Conservation (phyloP, 169 alveolate genomes). For the Miamiensis avidus region DNA sequence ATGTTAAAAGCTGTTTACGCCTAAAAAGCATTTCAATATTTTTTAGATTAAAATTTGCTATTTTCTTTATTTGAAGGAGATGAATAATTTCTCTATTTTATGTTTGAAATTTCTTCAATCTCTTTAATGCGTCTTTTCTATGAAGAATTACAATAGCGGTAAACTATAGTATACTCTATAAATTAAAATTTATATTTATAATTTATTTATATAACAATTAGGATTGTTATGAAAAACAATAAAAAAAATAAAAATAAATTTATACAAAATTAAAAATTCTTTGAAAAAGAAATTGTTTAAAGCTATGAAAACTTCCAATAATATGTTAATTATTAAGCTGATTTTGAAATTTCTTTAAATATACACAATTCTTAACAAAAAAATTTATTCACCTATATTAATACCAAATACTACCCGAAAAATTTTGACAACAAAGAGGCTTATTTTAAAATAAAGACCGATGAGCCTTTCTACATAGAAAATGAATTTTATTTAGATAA, state of each 20-base stretch:
- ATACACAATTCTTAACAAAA: neutral
- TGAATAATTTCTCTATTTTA: neutral
- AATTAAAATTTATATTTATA: no score
- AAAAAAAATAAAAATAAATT: neutral
- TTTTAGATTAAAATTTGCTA: conserved; percentile 1
- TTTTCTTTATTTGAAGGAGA: conserved; percentile 15
- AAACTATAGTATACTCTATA: no score
- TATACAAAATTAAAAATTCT: neutral
- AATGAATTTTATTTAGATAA: conserved; percentile 17
- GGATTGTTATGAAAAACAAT: conserved; percentile 6
- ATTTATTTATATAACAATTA: no score
- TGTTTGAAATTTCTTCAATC: conserved; percentile 16
- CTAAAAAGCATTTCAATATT: conserved; percentile 11
- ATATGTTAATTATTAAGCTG: conserved; percentile 7
- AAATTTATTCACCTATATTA: conserved; percentile 7
- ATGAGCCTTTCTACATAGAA: neutral
- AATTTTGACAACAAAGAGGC: neutral
- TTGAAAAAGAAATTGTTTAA: conserved; percentile 6
- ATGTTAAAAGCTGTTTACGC: neutral
- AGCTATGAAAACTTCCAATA: conserved; percentile 1
- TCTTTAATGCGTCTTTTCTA: neutral
- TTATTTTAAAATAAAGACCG: neutral
- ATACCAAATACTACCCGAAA: conserved; percentile 4
- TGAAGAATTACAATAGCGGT: no score
- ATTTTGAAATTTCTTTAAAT: conserved; percentile 13